Base-by-base conservation (phyloP, 106 monocot species). In the Ottelia alismoides region DNA sequence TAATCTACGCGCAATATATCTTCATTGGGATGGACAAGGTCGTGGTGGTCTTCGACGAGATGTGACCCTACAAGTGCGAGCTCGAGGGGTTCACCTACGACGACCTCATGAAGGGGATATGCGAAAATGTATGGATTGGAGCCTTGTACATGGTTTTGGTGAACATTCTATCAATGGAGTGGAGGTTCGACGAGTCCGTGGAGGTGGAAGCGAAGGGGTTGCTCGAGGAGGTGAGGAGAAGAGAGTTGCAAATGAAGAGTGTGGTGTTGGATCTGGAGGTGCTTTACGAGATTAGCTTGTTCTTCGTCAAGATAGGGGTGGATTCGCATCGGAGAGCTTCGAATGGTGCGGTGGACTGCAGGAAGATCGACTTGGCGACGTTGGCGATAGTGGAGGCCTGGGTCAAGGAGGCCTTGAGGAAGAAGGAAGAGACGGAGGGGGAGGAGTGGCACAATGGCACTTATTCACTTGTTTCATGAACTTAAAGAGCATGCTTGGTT, bases 1-100 rank as follows among this genome's bases (percentile, higher is more conserved):
- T 90, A 28, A 80, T 98, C 60, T 90, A 98, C 67, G 98, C 90
- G 3, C 83, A 72, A 53, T 64, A 74, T 18, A 72, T 50, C 27
- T 98, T 82, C 68, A 27, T 82, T 20, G 89, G 90, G 59, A 80
- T 83, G 74, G 82, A 90, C 19, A 90, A 85, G 22, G 90, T 90
- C 0, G 26, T 90, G 11, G 66, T 67, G 35, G 74, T 89, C 20
- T 98, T 74, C 60, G 64, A 58, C 6, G 90, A 82, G 58, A 90
- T 98, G 79, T 76, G 76, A 7, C 62, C 90, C 11, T 86, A 90
- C 57, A 67, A 74, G 11, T 98, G 89, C 68, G 74, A 90, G 27
- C 85, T 90, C 0, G 81, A 98, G 45, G 82, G 74, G 62, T 83
- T 70, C 68, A 69, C 77, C 10, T 98, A 85, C 29, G 85, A 77